Evolutionary conservation across 2,329 filamentous ascomycete genomes (phyloP).

Genomic region (Capronia epimyces): DNA sequence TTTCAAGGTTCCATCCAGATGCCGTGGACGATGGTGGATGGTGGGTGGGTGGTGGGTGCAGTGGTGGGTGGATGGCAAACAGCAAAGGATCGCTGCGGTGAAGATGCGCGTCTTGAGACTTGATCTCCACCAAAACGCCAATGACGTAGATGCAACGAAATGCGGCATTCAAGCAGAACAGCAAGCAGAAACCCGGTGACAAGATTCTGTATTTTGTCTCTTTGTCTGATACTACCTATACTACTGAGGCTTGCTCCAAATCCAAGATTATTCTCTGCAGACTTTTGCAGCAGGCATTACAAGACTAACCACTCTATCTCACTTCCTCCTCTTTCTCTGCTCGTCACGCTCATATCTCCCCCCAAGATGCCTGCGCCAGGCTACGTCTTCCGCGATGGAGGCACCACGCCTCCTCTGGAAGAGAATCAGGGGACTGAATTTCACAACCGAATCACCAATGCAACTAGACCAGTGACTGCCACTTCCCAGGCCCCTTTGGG

Average conservation of each 20-base stretch:
- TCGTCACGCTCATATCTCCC: neutral
- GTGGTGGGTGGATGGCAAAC: neutral
- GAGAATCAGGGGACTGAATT: conserved; percentile 19
- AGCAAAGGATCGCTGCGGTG: neutral
- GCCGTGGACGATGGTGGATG: neutral
- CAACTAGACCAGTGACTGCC: conserved; percentile 19
- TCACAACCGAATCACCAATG: conserved; percentile 21
- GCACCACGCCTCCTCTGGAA: conserved; percentile 30
- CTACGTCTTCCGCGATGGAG: conserved; percentile 33
- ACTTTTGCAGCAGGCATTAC: too few relatives aligned
- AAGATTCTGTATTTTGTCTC: neutral
- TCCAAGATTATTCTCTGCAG: too few relatives aligned
- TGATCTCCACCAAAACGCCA: conserved; percentile 1
- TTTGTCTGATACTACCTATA: neutral
- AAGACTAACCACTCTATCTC: neutral
- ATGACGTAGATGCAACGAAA: conserved; percentile 9
- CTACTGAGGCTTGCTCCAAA: too few relatives aligned
- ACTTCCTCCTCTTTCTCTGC: neutral
- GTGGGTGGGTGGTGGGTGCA: neutral
- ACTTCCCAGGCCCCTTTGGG: conserved; percentile 23
- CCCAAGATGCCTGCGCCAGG: conserved; percentile 32
- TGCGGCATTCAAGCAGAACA: neutral
- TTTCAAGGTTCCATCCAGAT: neutral
- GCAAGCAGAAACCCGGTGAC: neutral
- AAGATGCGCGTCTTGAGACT: neutral